These are phyloP conservation scores for Cordyceps cateniannulata DNA, from an alignment of 2,329 filamentous ascomycete genomes.

Conservation along the genomic window DNA sequence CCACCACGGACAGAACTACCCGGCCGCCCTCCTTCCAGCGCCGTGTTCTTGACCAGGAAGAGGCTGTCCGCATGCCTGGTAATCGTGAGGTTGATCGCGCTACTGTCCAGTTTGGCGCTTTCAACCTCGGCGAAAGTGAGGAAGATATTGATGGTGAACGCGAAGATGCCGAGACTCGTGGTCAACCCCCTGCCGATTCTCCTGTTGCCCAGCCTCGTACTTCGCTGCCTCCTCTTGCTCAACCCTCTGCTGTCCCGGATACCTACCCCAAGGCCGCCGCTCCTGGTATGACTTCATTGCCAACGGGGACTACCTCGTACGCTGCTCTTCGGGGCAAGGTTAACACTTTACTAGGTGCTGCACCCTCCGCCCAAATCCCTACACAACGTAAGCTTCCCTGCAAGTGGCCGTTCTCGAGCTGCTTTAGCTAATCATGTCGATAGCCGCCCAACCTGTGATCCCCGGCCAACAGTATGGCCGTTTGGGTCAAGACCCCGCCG, in stretches of 20 bases:
- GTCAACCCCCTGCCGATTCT: slow-evolving; percentile 88
- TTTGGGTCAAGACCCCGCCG: slow-evolving; percentile 59
- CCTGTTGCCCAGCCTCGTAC: slow-evolving; percentile 80
- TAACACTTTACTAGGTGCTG: background rate
- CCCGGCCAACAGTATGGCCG: slow-evolving; percentile 63
- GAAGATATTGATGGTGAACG: slow-evolving; percentile 91
- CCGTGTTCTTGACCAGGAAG: slow-evolving; percentile 86
- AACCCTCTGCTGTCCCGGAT: slow-evolving; percentile 49
- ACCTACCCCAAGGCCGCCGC: slow-evolving; percentile 50
- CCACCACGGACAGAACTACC: slow-evolving; percentile 53
- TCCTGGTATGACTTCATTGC: slow-evolving; percentile 30
- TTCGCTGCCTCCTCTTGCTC: slow-evolving; percentile 71
- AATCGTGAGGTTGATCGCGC: slow-evolving; percentile 92
- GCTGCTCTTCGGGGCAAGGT: background rate
- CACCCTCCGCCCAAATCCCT: slow-evolving; percentile 13
- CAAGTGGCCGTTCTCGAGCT: background rate
- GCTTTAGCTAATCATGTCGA: background rate
- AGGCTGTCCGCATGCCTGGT: slow-evolving; percentile 96
- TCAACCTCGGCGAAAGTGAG: slow-evolving; percentile 78
- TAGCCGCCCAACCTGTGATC: slow-evolving; percentile 42
- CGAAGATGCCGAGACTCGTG: slow-evolving; percentile 90
- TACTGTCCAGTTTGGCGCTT: slow-evolving; percentile 92
- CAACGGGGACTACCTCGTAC: background rate
- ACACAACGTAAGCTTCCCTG: slow-evolving; percentile 20
- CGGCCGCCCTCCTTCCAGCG: slow-evolving; percentile 78